phyloP scores from a whole-genome alignment of 306 rosid genomes.

The Cucurbita moschata region DNA sequence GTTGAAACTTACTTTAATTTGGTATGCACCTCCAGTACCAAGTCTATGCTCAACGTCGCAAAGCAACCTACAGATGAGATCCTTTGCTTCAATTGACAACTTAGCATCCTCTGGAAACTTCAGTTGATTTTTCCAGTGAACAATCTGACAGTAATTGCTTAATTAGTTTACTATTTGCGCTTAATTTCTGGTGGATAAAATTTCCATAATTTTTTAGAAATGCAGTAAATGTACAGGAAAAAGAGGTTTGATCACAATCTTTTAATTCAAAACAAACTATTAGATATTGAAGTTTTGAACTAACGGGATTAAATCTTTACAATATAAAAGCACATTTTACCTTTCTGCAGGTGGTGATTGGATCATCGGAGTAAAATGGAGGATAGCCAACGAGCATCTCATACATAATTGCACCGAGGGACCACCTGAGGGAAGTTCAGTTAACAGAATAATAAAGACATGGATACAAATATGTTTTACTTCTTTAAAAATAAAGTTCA shows the following conservation, averaged over 20 bases:
- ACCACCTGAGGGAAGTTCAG: conserved; percentile 59
- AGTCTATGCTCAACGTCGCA: conserved; percentile 90
- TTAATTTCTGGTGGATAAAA: background rate
- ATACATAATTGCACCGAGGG: conserved; percentile 91
- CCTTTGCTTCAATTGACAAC: conserved; percentile 78
- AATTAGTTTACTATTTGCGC: background rate
- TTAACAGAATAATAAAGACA: conserved; percentile 9
- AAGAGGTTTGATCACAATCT: background rate
- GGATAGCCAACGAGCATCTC: conserved; percentile 99
- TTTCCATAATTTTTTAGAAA: background rate
- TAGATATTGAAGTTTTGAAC: background rate
- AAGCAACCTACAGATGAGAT: conserved; percentile 77
- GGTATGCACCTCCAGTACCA: conserved; percentile 72
- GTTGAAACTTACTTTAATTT: conserved; percentile 52
- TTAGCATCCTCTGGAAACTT: conserved; percentile 78
- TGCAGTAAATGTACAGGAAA: background rate
- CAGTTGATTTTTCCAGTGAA: conserved; percentile 90
- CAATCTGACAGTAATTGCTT: conserved; percentile 50
- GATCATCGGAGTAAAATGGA: conserved; percentile 94
- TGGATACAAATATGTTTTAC: background rate
- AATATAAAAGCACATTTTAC: conserved; percentile 23
- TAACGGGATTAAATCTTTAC: background rate
- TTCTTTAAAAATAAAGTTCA: background rate
- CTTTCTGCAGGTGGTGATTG: conserved; percentile 91
- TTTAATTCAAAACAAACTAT: background rate